These are phyloP conservation scores for Calocera cornea DNA, from an alignment of 768 basidiomycete genomes.

Conservation along the genomic window DNA sequence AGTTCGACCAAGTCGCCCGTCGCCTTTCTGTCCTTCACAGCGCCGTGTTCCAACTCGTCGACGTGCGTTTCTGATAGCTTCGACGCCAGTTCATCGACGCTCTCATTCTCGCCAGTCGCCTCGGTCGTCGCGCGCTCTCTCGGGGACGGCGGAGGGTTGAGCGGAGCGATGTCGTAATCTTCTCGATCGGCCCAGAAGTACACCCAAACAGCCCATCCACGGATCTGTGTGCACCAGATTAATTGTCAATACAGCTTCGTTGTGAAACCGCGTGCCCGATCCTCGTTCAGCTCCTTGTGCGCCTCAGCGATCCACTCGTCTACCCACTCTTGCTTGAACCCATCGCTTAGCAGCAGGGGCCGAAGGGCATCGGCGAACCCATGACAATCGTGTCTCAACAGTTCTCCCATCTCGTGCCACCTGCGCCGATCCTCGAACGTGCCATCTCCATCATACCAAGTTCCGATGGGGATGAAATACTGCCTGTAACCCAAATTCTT, in stretches of 20 bases:
- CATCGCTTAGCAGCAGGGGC: neutral
- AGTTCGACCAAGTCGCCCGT: neutral
- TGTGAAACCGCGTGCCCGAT: neutral
- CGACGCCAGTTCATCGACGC: neutral
- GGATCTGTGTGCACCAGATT: neutral
- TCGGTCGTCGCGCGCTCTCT: neutral
- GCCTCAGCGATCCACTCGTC: neutral
- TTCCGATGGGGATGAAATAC: neutral
- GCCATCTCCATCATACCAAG: neutral
- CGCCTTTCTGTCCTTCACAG: neutral
- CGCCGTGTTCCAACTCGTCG: neutral
- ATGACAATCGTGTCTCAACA: neutral
- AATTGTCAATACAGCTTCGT: neutral
- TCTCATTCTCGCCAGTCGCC: neutral
- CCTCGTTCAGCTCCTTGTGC: neutral
- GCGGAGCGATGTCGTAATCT: neutral
- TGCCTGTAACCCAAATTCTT: neutral
- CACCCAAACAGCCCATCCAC: conserved; percentile 1
- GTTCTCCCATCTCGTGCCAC: conserved; percentile 2
- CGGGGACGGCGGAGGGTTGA: neutral
- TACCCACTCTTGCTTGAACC: neutral
- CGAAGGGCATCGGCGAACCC: neutral
- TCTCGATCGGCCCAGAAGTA: conserved; percentile 4
- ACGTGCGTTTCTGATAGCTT: neutral
- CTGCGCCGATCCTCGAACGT: neutral